Evolutionary conservation across 1,284 basidiomycete species (phyloP).

Genomic region (Ganoderma boninense): DNA sequence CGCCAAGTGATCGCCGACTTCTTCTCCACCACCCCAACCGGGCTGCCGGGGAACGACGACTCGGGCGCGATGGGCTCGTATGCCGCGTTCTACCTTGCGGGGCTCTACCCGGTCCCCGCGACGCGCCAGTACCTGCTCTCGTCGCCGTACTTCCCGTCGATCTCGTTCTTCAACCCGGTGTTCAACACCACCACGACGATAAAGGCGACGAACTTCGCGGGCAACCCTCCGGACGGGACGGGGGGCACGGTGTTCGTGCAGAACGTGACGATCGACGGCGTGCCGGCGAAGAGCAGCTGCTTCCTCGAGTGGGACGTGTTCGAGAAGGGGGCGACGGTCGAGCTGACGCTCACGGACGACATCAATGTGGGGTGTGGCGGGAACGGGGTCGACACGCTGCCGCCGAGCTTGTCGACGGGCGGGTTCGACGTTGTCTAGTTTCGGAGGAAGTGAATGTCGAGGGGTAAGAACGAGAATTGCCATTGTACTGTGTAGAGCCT

Average conservation of each 20-base stretch:
- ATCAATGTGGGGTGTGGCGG: constrained; percentile 59
- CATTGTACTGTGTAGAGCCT: no score
- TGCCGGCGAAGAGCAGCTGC: constrained; percentile 64
- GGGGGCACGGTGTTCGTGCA: constrained; percentile 64
- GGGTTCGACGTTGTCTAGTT: constrained; percentile 47
- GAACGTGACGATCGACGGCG: constrained; percentile 64
- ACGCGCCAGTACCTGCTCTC: constrained; percentile 67
- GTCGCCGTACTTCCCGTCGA: constrained; percentile 67
- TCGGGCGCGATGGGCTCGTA: constrained; percentile 76
- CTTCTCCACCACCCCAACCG: constrained; percentile 62
- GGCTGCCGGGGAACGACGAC: constrained; percentile 67
- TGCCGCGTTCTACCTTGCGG: constrained; percentile 65
- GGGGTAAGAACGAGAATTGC: no score
- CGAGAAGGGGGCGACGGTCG: constrained; percentile 55
- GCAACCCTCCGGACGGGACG: constrained; percentile 58
- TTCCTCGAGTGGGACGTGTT: constrained; percentile 72
- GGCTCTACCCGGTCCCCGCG: constrained; percentile 70
- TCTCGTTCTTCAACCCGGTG: constrained; percentile 67
- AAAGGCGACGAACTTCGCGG: constrained; percentile 55
- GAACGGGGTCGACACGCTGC: constrained; percentile 52
- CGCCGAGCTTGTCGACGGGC: constrained; percentile 69
- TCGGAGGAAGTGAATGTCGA: no score
- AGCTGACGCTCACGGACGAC: constrained; percentile 59
- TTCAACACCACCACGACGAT: constrained; percentile 67
- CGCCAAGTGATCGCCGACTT: constrained; percentile 60